These are phyloP conservation scores for Apiosordaria backusii DNA, from an alignment of 495 filamentous ascomycete genomes.

Conservation along the genomic window DNA sequence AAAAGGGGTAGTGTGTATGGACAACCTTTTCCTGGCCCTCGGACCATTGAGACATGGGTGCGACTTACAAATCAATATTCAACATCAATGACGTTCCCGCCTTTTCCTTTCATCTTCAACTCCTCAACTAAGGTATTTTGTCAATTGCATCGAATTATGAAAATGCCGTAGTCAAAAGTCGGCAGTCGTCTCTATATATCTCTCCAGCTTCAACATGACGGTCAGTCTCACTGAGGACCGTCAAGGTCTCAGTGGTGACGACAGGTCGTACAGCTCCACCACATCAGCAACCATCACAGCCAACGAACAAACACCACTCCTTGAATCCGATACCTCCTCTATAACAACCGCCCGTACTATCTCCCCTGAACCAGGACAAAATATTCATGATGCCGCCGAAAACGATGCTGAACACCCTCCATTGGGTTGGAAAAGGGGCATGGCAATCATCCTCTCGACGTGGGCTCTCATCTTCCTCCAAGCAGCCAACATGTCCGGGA, in stretches of 20 bases:
- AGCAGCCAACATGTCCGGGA: conserved; percentile 70
- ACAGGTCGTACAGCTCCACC: conserved; percentile 20
- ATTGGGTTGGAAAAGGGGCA: conserved; percentile 18
- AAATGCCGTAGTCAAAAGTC: not conserved
- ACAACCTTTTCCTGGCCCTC: not conserved
- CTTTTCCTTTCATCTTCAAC: not conserved
- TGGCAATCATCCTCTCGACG: conserved; percentile 39
- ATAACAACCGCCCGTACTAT: conserved; percentile 19
- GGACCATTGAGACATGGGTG: not conserved
- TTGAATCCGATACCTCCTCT: conserved; percentile 33
- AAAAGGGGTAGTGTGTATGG: not conserved
- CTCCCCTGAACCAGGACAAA: not conserved
- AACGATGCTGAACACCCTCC: conserved; percentile 9
- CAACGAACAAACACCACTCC: conserved; percentile 39
- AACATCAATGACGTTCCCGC: not conserved
- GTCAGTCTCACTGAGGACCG: not conserved
- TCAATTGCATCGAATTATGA: not conserved
- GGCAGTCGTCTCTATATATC: not conserved
- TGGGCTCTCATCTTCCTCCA: conserved; percentile 46
- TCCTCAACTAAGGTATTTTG: not conserved
- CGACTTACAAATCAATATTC: conserved; percentile 4
- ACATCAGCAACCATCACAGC: conserved; percentile 20
- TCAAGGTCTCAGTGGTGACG: not conserved
- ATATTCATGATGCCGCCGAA: not conserved
- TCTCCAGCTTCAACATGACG: not conserved